Percentiles rank a stretch among this genome's conserved stretches.
These are phyloP conservation scores for Beauveria bassiana DNA, from an alignment of 2,329 filamentous ascomycete genomes.

Conservation along the genomic window DNA sequence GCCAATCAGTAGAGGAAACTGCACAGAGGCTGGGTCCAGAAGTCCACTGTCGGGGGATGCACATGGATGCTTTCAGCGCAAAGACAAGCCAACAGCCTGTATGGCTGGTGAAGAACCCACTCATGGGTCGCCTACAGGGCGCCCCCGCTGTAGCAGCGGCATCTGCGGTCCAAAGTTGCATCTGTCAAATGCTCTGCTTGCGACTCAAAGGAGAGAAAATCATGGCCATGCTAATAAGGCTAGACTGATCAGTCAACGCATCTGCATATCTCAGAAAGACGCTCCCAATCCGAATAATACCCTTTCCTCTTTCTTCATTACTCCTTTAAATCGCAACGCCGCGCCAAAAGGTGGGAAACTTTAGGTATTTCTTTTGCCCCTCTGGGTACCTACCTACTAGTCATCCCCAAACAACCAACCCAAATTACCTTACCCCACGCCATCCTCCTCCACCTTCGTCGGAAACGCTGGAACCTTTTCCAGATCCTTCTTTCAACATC, in stretches of 20 bases:
- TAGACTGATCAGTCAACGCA: background rate
- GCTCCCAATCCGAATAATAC: background rate
- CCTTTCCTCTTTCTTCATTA: background rate
- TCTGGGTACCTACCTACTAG: background rate
- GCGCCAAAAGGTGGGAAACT: background rate
- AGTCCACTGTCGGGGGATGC: background rate
- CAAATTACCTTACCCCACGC: constrained; percentile 10
- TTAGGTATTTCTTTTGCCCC: background rate
- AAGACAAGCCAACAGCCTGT: background rate
- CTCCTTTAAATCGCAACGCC: background rate
- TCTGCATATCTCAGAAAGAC: constrained; percentile 4
- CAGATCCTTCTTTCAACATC: constrained; percentile 5
- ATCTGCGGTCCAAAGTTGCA: background rate
- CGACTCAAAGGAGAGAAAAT: background rate
- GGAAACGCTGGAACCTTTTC: constrained; percentile 14
- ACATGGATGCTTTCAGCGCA: constrained; percentile 1
- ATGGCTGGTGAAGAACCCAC: background rate
- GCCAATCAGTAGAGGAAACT: constrained; percentile 13
- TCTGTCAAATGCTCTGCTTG: constrained; percentile 3
- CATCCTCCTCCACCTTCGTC: background rate
- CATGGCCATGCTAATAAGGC: background rate
- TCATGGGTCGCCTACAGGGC: background rate
- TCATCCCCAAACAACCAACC: background rate
- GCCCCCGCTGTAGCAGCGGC: background rate
- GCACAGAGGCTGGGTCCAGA: background rate